phyloP scores from a whole-genome alignment of 2,329 filamentous ascomycete genomes.

The Talaromyces islandicus region DNA sequence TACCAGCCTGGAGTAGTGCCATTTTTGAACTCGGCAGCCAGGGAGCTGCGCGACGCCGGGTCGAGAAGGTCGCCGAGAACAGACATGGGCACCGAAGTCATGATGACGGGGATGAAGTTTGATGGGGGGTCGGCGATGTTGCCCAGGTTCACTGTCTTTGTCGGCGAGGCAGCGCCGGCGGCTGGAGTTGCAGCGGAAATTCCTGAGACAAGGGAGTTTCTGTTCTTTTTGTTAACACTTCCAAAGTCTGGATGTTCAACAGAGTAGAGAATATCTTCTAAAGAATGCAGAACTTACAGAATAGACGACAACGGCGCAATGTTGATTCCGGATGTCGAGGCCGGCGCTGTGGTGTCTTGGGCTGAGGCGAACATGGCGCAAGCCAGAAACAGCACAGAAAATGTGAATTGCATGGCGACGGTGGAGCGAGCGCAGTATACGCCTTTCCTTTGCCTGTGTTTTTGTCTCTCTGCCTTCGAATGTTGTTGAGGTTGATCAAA shows the following conservation, averaged over 20 bases:
- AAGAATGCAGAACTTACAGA: not conserved
- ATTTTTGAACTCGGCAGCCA: conserved; percentile 25
- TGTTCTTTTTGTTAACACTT: not conserved
- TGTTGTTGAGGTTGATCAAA: not conserved
- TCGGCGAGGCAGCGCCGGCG: conserved; percentile 10
- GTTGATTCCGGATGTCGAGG: conserved; percentile 1
- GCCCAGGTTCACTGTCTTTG: conserved; percentile 22
- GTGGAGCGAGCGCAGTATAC: not conserved
- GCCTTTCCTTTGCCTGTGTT: not conserved
- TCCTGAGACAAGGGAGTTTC: conserved; percentile 6
- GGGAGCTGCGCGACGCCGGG: conserved; percentile 21
- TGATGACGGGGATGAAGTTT: conserved; percentile 23
- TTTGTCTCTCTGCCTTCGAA: not conserved
- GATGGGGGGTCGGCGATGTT: conserved; percentile 26
- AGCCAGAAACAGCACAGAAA: conserved; percentile 1
- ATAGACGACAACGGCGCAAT: conserved; percentile 6
- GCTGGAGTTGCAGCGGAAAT: conserved; percentile 4
- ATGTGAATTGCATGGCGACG: not conserved
- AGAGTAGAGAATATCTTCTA: not conserved
- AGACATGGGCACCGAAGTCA: conserved; percentile 24
- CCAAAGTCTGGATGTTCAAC: not conserved
- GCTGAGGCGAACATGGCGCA: conserved; percentile 2
- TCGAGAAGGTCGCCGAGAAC: conserved; percentile 25
- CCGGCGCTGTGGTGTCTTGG: not conserved
- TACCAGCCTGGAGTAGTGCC: conserved; percentile 30